Evolutionary conservation across 108 stramenopile species (phyloP).

Genomic region (Poteriospumella lacustris): DNA sequence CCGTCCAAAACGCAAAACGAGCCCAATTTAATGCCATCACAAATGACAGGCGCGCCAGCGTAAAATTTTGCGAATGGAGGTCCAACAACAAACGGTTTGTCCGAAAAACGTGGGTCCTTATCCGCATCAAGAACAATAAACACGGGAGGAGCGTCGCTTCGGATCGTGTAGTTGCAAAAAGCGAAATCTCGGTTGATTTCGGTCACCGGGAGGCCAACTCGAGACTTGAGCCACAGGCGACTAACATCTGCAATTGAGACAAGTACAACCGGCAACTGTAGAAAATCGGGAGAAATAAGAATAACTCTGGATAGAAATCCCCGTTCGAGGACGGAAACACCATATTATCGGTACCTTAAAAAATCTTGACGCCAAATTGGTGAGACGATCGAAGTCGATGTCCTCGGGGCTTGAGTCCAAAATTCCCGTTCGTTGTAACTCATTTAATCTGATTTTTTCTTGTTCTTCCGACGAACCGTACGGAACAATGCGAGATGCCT

Average conservation of each 20-base stretch:
- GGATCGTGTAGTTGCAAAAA: conserved; percentile 9
- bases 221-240: conserved; percentile 14
- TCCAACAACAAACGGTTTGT: background rate
- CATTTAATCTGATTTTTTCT: background rate
- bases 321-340: background rate
- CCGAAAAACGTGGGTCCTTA: background rate
- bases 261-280: background rate
- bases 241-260: conserved; percentile 10
- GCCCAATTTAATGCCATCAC: conserved; percentile 9
- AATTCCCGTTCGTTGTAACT: background rate
- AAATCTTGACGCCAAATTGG: background rate
- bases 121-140: conserved; percentile 14
- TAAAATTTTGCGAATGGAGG: conserved; percentile 11
- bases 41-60: conserved; percentile 5
- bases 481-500: no score
- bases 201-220: background rate
- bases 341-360: background rate
- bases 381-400: background rate
- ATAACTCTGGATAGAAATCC: background rate
- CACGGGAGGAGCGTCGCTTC: background rate
- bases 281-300: background rate
- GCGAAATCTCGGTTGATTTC: conserved; percentile 14
- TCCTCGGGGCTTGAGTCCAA: background rate
- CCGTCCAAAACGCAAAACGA: background rate
- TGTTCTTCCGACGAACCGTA: no score